Evolutionary conservation across 1,139 yeast species (phyloP).

Genomic region (Pichia sp.): DNA sequence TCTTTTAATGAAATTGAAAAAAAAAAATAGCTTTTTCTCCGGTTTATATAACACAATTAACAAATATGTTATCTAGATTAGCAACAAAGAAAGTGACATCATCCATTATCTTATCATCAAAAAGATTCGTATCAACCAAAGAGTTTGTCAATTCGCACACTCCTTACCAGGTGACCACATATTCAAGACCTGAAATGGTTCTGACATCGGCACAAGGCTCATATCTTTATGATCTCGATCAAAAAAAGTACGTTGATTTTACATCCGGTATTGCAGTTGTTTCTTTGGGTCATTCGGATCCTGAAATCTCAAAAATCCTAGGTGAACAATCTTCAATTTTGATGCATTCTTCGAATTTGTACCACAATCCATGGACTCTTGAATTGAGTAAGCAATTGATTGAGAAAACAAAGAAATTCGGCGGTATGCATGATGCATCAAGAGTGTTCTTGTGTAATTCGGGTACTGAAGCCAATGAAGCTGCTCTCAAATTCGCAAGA

Average conservation of each 20-base stretch:
- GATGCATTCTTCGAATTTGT: conserved; percentile 80
- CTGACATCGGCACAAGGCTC: conserved; percentile 70
- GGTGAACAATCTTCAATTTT: conserved; percentile 64
- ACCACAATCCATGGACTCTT: conserved; percentile 78
- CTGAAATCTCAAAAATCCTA: conserved; percentile 61
- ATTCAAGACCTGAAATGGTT: conserved; percentile 69
- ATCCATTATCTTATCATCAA: background rate
- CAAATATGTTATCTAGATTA: background rate
- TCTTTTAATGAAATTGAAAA: too few species aligned
- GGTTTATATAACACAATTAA: too few species aligned
- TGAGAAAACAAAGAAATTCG: conserved; percentile 54
- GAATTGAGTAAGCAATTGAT: conserved; percentile 68
- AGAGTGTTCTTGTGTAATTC: conserved; percentile 86
- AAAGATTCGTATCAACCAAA: conserved; percentile 20
- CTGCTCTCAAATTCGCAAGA: conserved; percentile 92
- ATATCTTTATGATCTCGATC: conserved; percentile 66
- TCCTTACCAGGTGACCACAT: conserved; percentile 71
- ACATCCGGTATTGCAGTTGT: conserved; percentile 97
- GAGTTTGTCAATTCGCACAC: conserved; percentile 31
- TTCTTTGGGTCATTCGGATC: conserved; percentile 82
- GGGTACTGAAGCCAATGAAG: conserved; percentile 97
- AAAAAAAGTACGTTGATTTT: conserved; percentile 76
- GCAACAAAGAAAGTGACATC: background rate
- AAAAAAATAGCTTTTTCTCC: too few species aligned
- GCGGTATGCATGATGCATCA: conserved; percentile 75